Evolutionary conservation across 2,329 filamentous ascomycete species (phyloP).

Genomic region (Myriangium duriaei): DNA sequence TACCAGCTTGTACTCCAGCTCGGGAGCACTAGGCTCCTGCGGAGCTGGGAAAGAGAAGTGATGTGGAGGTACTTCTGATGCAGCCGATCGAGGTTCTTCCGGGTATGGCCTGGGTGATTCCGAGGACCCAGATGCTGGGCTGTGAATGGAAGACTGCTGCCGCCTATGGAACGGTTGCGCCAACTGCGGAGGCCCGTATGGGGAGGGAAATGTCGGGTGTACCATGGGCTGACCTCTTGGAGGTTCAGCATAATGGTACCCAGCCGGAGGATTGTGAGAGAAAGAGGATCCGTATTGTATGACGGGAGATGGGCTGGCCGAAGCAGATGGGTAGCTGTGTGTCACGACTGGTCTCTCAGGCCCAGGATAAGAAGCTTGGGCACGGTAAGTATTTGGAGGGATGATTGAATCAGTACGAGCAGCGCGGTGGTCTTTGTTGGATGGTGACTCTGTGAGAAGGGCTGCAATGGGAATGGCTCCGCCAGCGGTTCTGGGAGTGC

Average conservation of each 20-base stretch:
- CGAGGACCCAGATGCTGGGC: slow-evolving; percentile 12
- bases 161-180: slow-evolving; percentile 2
- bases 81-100: slow-evolving; percentile 10
- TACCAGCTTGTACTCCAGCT: slow-evolving; percentile 35
- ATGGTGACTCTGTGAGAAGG: slow-evolving; percentile 6
- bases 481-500: background rate
- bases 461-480: slow-evolving; percentile 6
- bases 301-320: background rate
- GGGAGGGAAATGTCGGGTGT: slow-evolving; percentile 6
- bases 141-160: slow-evolving; percentile 15
- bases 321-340: slow-evolving; percentile 2
- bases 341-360: slow-evolving; percentile 1
- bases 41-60: slow-evolving; percentile 15
- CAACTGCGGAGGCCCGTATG: background rate
- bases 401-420: slow-evolving; percentile 6
- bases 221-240: background rate
- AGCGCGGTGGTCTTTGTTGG: slow-evolving; percentile 4
- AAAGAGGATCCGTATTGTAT: slow-evolving; percentile 1
- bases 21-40: slow-evolving; percentile 13
- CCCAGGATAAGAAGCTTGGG: slow-evolving; percentile 1
- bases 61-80: slow-evolving; percentile 24
- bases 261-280: background rate
- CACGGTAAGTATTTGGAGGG: background rate
- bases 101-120: slow-evolving; percentile 19
- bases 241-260: background rate